These are phyloP conservation scores for Fusarium mundagurra DNA, from an alignment of 2,329 filamentous ascomycete species.

Conservation along the genomic window DNA sequence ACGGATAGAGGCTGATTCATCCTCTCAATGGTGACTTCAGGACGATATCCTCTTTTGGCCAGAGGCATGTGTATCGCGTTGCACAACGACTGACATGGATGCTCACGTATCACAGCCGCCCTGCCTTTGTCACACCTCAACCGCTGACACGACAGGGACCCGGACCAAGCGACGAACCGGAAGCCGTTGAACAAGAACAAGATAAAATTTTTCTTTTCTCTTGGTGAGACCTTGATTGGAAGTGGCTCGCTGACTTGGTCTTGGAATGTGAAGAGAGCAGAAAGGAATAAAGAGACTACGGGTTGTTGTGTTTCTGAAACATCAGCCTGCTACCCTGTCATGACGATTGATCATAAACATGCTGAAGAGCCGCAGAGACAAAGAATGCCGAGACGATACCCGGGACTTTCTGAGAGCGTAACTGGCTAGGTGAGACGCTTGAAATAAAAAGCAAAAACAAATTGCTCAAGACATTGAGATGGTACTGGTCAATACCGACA, in stretches of 20 bases:
- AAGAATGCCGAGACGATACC: slow-evolving; percentile 11
- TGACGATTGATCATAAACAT: slow-evolving; percentile 16
- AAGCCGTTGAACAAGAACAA: slow-evolving; percentile 2
- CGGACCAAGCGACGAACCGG: slow-evolving; percentile 26
- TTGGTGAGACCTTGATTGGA: slow-evolving; percentile 24
- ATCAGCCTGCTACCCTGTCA: slow-evolving; percentile 15
- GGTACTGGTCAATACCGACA: slow-evolving; percentile 5
- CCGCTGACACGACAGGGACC: slow-evolving; percentile 26
- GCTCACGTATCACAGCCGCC: slow-evolving; percentile 25
- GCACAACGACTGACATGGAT: slow-evolving; percentile 23
- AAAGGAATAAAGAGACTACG: neutral
- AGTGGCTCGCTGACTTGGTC: slow-evolving; percentile 17
- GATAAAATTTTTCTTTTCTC: neutral
- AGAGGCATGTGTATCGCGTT: slow-evolving; percentile 24
- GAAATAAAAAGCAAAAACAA: slow-evolving; percentile 7
- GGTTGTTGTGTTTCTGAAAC: slow-evolving; percentile 22
- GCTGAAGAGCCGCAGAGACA: slow-evolving; percentile 20
- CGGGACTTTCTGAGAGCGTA: neutral
- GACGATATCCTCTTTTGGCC: slow-evolving; percentile 4
- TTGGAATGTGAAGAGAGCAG: slow-evolving; percentile 23
- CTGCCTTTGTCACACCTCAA: slow-evolving; percentile 20
- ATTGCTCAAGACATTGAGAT: slow-evolving; percentile 5
- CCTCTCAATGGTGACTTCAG: neutral
- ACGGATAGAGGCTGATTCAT: slow-evolving; percentile 15
- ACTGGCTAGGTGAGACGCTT: slow-evolving; percentile 2